Evolutionary conservation across 164 flowering plant species (phyloP).

Genomic region (Liriodendron chinense): DNA sequence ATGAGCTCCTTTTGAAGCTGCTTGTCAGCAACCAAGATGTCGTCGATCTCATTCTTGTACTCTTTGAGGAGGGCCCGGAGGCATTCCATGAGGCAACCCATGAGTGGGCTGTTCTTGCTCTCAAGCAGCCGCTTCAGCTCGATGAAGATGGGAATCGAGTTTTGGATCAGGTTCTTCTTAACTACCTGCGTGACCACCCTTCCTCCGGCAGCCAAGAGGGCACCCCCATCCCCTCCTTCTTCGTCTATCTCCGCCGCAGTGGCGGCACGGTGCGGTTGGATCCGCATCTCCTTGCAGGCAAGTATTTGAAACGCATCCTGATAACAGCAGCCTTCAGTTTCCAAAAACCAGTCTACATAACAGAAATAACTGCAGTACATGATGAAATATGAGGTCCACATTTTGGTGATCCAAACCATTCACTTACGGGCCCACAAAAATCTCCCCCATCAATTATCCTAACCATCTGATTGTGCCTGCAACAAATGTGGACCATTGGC

Average conservation of each 20-base stretch:
- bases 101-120: slow-evolving; percentile 87
- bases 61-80: slow-evolving; percentile 84
- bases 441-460: too few relatives aligned
- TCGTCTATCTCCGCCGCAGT: slow-evolving; percentile 35
- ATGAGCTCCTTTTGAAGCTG: slow-evolving; percentile 93
- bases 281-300: slow-evolving; percentile 81
- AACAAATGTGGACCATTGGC: too few relatives aligned
- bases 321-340: slow-evolving; percentile 5
- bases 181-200: slow-evolving; percentile 78
- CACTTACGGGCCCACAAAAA: too few relatives aligned
- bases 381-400: not conserved
- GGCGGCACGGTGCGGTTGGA: slow-evolving; percentile 55
- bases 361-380: not conserved
- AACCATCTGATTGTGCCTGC: too few relatives aligned
- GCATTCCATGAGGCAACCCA: slow-evolving; percentile 96
- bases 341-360: not conserved
- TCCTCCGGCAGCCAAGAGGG: slow-evolving; percentile 54
- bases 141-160: slow-evolving; percentile 88
- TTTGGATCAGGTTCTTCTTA: slow-evolving; percentile 78
- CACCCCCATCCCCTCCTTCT: slow-evolving; percentile 61
- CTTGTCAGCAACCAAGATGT: slow-evolving; percentile 79
- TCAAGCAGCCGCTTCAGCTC: slow-evolving; percentile 84
- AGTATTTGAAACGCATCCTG: slow-evolving; percentile 90
- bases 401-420: not conserved
- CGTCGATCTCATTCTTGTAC: slow-evolving; percentile 92